phyloP scores from a whole-genome alignment of 2,329 filamentous ascomycete species.

The Chrysoporthe puriensis region DNA sequence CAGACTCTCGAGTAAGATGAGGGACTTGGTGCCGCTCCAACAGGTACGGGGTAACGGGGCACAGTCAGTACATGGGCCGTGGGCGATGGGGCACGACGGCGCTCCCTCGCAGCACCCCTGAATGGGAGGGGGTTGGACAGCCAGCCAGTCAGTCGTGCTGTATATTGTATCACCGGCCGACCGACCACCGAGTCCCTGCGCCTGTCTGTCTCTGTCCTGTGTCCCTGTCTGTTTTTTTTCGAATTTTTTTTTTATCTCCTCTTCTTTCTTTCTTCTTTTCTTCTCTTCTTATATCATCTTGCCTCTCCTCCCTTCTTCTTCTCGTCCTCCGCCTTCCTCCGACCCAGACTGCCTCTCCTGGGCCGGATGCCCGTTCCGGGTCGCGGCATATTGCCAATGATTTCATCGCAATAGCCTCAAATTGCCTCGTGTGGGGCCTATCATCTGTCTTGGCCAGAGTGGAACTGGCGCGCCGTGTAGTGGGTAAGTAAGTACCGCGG shows the following conservation, averaged over 20 bases:
- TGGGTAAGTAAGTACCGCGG: not conserved
- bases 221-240: not conserved
- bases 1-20: not conserved
- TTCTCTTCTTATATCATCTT: not conserved
- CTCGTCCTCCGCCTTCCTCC: not conserved
- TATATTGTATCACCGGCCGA: not conserved
- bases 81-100: not conserved
- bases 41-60: constrained; percentile 5
- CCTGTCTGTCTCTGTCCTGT: no score
- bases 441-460: constrained; percentile 1
- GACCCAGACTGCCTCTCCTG: no score
- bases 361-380: not conserved
- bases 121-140: not conserved
- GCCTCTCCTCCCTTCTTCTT: not conserved
- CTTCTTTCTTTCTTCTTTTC: not conserved
- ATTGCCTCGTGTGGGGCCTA: not conserved
- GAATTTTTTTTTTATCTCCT: not conserved
- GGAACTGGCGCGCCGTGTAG: not conserved
- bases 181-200: not conserved
- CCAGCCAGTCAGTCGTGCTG: not conserved
- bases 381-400: constrained; percentile 4
- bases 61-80: not conserved
- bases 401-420: constrained; percentile 5
- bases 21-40: not conserved
- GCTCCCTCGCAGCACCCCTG: not conserved